Percentiles rank a stretch among this genome's conserved stretches.
Evolutionary conservation across 2,329 filamentous ascomycete genomes (phyloP).

Genomic region (Pezicula neosporulosa): DNA sequence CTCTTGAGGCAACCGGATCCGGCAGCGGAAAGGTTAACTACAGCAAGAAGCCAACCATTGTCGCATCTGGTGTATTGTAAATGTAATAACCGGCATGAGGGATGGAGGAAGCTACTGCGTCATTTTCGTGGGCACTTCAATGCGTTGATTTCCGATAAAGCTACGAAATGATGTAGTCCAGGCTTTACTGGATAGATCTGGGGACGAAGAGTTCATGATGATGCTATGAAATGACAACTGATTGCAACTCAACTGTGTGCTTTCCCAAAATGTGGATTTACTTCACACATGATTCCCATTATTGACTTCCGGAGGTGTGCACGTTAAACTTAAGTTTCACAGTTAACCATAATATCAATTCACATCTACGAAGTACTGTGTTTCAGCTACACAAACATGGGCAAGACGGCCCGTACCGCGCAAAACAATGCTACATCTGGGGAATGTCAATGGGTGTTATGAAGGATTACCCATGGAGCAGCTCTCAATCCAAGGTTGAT

Average conservation of each 20-base stretch:
- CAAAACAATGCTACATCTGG: no score
- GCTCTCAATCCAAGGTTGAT: no score
- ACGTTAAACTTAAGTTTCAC: neutral
- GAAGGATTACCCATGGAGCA: no score
- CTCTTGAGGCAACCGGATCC: slow-evolving; percentile 58
- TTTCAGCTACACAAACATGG: no score
- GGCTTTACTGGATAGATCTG: slow-evolving; percentile 4
- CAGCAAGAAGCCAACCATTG: slow-evolving; percentile 55
- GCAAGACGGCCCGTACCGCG: no score
- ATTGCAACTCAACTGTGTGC: slow-evolving; percentile 7
- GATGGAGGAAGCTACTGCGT: neutral
- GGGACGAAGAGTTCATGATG: slow-evolving; percentile 21
- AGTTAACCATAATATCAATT: neutral
- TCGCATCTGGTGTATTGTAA: slow-evolving; percentile 48
- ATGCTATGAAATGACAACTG: slow-evolving; percentile 15
- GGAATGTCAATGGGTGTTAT: no score
- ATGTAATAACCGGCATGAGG: slow-evolving; percentile 1
- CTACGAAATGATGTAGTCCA: slow-evolving; percentile 7
- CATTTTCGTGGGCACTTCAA: neutral
- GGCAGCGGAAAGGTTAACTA: slow-evolving; percentile 52
- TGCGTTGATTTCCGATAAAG: neutral
- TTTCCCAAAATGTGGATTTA: no score
- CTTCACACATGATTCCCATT: no score
- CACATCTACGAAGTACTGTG: no score
- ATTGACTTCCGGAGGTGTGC: neutral